These are phyloP conservation scores for Aspergillus homomorphus DNA, from an alignment of 495 filamentous ascomycete genomes.

Conservation along the genomic window DNA sequence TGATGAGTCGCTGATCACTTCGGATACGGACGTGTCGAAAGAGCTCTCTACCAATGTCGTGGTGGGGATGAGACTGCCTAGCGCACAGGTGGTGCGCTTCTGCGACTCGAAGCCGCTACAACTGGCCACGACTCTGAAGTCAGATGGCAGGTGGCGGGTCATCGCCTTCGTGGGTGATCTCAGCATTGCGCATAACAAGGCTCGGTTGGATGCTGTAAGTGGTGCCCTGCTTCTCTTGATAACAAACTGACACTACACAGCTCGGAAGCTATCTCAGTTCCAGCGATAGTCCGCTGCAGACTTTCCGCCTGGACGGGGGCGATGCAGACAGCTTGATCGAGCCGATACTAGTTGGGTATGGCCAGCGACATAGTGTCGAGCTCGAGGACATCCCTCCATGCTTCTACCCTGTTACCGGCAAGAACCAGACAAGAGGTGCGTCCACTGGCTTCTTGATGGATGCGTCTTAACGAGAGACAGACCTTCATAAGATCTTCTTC, in stretches of 20 bases:
- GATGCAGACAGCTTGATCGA: constrained; percentile 61
- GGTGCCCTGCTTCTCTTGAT: neutral
- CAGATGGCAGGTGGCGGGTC: constrained; percentile 62
- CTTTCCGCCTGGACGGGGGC: constrained; percentile 41
- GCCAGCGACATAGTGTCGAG: constrained; percentile 52
- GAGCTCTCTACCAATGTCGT: constrained; percentile 44
- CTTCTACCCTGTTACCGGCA: constrained; percentile 58
- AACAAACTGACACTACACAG: constrained; percentile 19
- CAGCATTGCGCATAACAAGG: constrained; percentile 28
- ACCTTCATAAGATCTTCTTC: constrained; percentile 60
- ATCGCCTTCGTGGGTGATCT: constrained; percentile 57
- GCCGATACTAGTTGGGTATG: constrained; percentile 53
- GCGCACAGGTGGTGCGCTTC: constrained; percentile 57
- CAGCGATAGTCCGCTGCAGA: constrained; percentile 33
- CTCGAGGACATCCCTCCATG: constrained; percentile 55
- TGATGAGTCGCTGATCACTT: constrained; percentile 47
- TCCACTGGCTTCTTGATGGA: neutral
- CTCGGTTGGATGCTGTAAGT: constrained; percentile 45
- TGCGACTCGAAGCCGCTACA: constrained; percentile 58
- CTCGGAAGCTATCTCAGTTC: constrained; percentile 38
- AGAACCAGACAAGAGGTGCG: constrained; percentile 57
- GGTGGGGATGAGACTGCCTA: constrained; percentile 57
- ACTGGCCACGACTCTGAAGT: constrained; percentile 42
- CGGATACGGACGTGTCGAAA: constrained; percentile 21
- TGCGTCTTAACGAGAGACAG: constrained; percentile 26